phyloP scores from a whole-genome alignment of 306 rosid genomes.

The Begonia peltatifolia region DNA sequence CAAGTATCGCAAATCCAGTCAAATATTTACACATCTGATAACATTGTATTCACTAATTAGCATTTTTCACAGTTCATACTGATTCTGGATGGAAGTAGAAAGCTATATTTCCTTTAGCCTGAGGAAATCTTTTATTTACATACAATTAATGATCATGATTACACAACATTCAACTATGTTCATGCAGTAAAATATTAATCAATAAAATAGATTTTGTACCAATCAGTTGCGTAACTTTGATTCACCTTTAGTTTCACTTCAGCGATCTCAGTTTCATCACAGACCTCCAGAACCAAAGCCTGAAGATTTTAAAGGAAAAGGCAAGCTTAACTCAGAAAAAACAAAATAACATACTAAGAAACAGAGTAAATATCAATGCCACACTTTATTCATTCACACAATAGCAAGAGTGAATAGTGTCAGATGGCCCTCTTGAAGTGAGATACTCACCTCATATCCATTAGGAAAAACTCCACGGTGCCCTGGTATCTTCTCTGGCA shows the following conservation, averaged over 20 bases:
- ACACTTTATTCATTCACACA: neutral
- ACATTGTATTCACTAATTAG: no score
- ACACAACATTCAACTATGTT: no score
- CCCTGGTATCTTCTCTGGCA: slow-evolving; percentile 40
- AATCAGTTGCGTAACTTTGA: no score
- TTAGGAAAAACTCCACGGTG: slow-evolving; percentile 49
- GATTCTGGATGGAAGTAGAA: no score
- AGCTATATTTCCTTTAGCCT: no score
- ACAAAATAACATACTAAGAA: slow-evolving; percentile 4
- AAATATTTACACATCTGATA: no score
- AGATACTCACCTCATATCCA: slow-evolving; percentile 68
- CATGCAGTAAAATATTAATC: no score
- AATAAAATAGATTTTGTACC: no score
- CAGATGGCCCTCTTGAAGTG: slow-evolving; percentile 1
- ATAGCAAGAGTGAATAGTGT: neutral
- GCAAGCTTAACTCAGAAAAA: slow-evolving; percentile 18
- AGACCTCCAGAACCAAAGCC: slow-evolving; percentile 90
- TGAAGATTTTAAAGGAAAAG: slow-evolving; percentile 25
- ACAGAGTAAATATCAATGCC: neutral
- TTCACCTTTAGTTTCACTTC: slow-evolving; percentile 92
- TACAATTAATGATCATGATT: no score
- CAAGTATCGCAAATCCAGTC: no score
- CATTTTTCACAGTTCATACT: no score
- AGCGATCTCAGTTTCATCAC: slow-evolving; percentile 95
- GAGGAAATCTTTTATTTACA: no score